phyloP scores from a whole-genome alignment of 208 protist species.

The Acanthamoeba royreba region DNA sequence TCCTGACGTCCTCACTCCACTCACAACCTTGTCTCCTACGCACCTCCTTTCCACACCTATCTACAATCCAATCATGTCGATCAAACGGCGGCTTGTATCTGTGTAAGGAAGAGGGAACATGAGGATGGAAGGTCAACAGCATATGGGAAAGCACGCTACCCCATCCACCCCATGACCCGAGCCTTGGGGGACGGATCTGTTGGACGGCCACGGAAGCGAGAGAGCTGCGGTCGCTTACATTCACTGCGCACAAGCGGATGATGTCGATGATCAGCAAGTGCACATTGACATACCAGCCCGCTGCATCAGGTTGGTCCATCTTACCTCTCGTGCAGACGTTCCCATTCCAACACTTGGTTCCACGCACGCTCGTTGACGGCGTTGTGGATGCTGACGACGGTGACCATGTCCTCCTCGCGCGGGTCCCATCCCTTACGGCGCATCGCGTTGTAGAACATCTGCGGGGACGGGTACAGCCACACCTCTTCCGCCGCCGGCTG shows the following conservation, averaged over 20 bases:
- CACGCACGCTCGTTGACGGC: constrained; percentile 75
- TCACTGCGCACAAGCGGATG: not conserved
- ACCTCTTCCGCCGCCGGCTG: constrained; percentile 42
- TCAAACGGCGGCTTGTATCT: constrained; percentile 68
- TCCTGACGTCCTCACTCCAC: no score
- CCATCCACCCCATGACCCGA: constrained; percentile 58
- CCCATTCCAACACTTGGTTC: constrained; percentile 69
- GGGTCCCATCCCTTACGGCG: constrained; percentile 67
- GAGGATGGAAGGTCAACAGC: not conserved
- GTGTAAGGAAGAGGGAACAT: not conserved
- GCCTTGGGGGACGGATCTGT: constrained; percentile 70
- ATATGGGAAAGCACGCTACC: constrained; percentile 13
- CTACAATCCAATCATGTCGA: constrained; percentile 76
- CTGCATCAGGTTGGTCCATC: not conserved
- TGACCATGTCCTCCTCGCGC: constrained; percentile 61
- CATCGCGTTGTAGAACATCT: constrained; percentile 80
- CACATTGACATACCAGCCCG: not conserved
- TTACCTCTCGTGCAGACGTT: constrained; percentile 54
- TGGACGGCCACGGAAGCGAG: constrained; percentile 69
- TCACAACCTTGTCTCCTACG: no score
- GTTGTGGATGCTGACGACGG: constrained; percentile 76
- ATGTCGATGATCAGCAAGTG: not conserved
- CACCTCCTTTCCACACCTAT: constrained; percentile 70
- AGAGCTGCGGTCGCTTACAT: constrained; percentile 56
- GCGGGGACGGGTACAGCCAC: constrained; percentile 76